Base-by-base conservation (phyloP, 1,139 yeast genomes). In the Candida sp. region DNA sequence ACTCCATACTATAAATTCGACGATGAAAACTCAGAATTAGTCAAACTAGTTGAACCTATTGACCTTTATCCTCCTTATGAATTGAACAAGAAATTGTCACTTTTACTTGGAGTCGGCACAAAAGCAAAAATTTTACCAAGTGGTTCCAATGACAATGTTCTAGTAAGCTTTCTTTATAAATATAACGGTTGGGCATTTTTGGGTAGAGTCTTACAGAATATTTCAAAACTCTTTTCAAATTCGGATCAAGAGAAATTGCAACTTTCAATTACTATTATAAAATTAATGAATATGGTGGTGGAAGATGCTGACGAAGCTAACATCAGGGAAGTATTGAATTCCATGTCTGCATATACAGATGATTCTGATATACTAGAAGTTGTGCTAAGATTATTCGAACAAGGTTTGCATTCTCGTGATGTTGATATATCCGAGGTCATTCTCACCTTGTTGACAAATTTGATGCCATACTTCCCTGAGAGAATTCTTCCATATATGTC, bases 141-240 rank as follows among this genome's bases (percentile, higher is more conserved):
- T 2, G 56, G 70, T 3, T 57, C 57, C 12, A 61, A 64, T 3
- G 66, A 66, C 29, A 72, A 68, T 32, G 74, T 82, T 5, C 72
- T 87, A 35, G 85, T 86, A 1, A 76, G 89, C 27, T 90, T 93
- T 67, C 67, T 84, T 36, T 80, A 85, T 58, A 74, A 77, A 5
- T 89, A 83, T 57, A 87, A 83, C 57, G 98, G 97, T 0, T 89
- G 97, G 96, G 79, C 95, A 0, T 68, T 87, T 36, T 54, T 91
- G 30, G 97, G 97, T 1, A 75, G 96, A 52, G 67, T 87, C 0
- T 61, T 91, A 27, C 91, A 86, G 51, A 85, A 84, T 51, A 60
- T 84, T 6, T 69, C 82, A 30, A 67, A 66, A 40, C 56, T 63
- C 5, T 70, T 68, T 49, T 64, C 73, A 42, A 51, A 62, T 12